A percentile compares a stretch with the other conserved stretches of the same genome.
Evolutionary conservation across 1,284 basidiomycete genomes (phyloP).

Genomic region (Moesziomyces globuligerus): DNA sequence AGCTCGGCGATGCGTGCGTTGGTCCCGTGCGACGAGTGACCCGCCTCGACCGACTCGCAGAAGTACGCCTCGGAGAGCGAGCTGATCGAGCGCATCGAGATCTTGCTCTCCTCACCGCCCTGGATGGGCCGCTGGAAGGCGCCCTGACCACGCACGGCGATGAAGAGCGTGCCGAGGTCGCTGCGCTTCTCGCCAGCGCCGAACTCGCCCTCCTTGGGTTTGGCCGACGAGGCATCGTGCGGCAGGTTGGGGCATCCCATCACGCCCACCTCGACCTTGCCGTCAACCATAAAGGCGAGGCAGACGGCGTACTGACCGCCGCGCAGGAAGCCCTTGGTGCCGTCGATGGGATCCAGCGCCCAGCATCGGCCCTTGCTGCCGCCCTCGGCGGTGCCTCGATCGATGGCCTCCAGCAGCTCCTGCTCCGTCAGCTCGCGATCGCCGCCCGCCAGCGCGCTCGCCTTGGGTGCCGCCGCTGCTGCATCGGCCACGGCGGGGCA

Average conservation of each 20-base stretch:
- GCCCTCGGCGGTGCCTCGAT: slow-evolving; percentile 83
- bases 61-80: slow-evolving; percentile 74
- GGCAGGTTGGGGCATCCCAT: slow-evolving; percentile 94
- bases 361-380: slow-evolving; percentile 81
- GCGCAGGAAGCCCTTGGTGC: slow-evolving; percentile 93
- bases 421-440: slow-evolving; percentile 68
- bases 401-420: slow-evolving; percentile 83
- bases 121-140: slow-evolving; percentile 58
- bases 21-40: slow-evolving; percentile 89
- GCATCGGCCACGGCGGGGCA: slow-evolving; percentile 68
- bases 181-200: slow-evolving; percentile 38
- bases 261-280: slow-evolving; percentile 78
- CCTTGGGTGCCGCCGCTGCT: slow-evolving; percentile 52
- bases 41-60: slow-evolving; percentile 92
- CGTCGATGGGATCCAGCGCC: slow-evolving; percentile 92
- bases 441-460: slow-evolving; percentile 65
- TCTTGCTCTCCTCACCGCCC: slow-evolving; percentile 43
- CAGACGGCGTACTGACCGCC: slow-evolving; percentile 98
- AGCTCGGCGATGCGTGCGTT: slow-evolving; percentile 76
- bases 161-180: slow-evolving; percentile 63
- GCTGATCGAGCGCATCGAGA: slow-evolving; percentile 58
- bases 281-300: slow-evolving; percentile 86
- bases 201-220: slow-evolving; percentile 64
- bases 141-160: slow-evolving; percentile 61
- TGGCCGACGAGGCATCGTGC: slow-evolving; percentile 68